These are phyloP conservation scores for Skeletonema costatum DNA, from an alignment of 108 stramenopile genomes.

Conservation along the genomic window DNA sequence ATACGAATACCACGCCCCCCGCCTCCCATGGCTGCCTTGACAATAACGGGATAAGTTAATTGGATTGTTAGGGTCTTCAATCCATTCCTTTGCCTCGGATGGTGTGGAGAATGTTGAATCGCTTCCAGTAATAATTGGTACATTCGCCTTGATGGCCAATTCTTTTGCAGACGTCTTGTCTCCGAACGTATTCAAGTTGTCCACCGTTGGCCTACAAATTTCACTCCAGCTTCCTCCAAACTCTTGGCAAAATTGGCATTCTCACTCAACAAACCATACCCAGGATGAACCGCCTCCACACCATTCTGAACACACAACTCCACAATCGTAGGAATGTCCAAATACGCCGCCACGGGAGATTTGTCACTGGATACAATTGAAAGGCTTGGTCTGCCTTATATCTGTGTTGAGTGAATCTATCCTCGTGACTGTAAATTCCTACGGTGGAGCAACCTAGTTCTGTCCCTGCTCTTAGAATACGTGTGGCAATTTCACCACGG, in stretches of 20 bases:
- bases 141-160: constrained; percentile 75
- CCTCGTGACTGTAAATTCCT: constrained; percentile 90
- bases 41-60: constrained; percentile 92
- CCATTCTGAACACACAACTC: constrained; percentile 79
- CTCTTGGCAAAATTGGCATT: constrained; percentile 81
- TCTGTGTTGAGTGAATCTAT: constrained; percentile 96
- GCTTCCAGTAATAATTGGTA: constrained; percentile 94
- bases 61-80: constrained; percentile 73
- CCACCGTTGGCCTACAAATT: constrained; percentile 94
- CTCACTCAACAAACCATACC: constrained; percentile 93
- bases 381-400: constrained; percentile 93
- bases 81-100: constrained; percentile 79
- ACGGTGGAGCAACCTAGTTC: constrained; percentile 81
- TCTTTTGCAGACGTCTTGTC: constrained; percentile 94
- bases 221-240: constrained; percentile 74
- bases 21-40: constrained; percentile 96
- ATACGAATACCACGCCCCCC: constrained; percentile 97
- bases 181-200: constrained; percentile 64
- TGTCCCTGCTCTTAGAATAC: constrained; percentile 76
- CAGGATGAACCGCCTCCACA: constrained; percentile 88
- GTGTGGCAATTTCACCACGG: constrained; percentile 80
- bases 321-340: constrained; percentile 85
- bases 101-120: constrained; percentile 84
- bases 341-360: constrained; percentile 93
- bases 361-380: constrained; percentile 21